Evolutionary conservation across 176 grass and related monocot genomes (phyloP), one percentile per base, ranked within the genome.

Genomic region (Carex kokanica): DNA sequence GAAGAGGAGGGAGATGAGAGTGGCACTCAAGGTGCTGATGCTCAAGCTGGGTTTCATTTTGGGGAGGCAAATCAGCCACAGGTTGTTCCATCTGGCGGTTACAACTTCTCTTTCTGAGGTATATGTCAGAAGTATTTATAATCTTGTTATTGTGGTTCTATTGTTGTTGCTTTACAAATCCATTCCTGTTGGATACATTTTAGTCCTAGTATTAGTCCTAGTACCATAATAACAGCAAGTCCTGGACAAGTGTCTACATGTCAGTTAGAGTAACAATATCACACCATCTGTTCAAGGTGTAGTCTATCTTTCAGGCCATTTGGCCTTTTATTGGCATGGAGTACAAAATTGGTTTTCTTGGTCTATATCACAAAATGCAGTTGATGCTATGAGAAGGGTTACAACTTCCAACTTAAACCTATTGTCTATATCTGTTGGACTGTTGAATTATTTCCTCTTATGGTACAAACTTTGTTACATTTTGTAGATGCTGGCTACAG

Each of bases 1-100:
- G 87, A 88, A 54, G 87, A 89, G 77, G 94, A 97, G 82, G 91
- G 91, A 74, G 94, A 97, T 3, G 88, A 90, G 4, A 88, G 70
- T 34, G 91, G 90, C 84, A 81, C 83, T n/a, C 55, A 87, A 12
- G 88, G 92, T 5, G 88, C 89, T 72, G 90, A 85, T 60, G 61
- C 78, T 59, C 88, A 88, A 81, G 88, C 88, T n/a, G 94, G 88
- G 47, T 93, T 88, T 78, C 77, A 86, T 63, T 93, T 96, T 54
- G 94, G 91, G 65, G 86, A 85, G 54, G 87, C 18, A 21, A 58
- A 91, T 80, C 89, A 29, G 73, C 49, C 49, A 31, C 24, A 90
- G 74, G 68, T 82, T 56, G 89, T 85, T 85, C 92, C 91, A 81
- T 86, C 92, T 7, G 94, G 94, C 64, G 89, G 90, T 54, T 97